Evolutionary conservation across 441 rosid species (phyloP).

Genomic region (Erodium trifolium): DNA sequence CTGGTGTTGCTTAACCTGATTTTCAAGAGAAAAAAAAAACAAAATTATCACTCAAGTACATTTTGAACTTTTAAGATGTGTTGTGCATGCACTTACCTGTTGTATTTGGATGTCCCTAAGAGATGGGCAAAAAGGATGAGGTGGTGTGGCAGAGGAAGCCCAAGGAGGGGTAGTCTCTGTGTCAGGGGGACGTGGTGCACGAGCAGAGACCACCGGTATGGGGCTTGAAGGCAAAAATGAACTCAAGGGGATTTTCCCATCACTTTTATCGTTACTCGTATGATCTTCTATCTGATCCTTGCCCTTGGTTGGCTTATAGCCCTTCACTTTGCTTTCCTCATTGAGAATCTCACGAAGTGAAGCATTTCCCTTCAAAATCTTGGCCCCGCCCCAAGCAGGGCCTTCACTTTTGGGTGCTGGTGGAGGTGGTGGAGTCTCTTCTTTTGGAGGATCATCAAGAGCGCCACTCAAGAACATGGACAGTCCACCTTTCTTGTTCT

Average conservation of each 20-base stretch:
- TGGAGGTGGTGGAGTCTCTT: conserved; percentile 35
- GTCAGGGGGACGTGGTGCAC: conserved; percentile 26
- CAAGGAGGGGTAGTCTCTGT: conserved; percentile 81
- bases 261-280: conserved; percentile 27
- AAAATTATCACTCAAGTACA: no score
- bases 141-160: conserved; percentile 78
- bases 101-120: conserved; percentile 95
- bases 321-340: conserved; percentile 68
- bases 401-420: conserved; percentile 67
- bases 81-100: conserved; percentile 40
- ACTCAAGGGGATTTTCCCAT: conserved; percentile 59
- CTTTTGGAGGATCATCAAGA: conserved; percentile 70
- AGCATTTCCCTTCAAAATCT: conserved; percentile 62
- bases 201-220: conserved; percentile 50
- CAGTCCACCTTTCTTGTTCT: conserved; percentile 81
- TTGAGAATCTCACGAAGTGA: conserved; percentile 83
- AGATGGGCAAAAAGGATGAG: conserved; percentile 60
- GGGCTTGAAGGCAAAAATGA: conserved; percentile 73
- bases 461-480: conserved; percentile 99
- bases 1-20: conserved; percentile 58
- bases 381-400: conserved; percentile 98
- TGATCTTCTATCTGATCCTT: conserved; percentile 21
- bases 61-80: neutral
- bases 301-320: conserved; percentile 28
- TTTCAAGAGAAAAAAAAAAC: neutral